Base-by-base conservation (phyloP, 2,329 filamentous ascomycete species). In the Cyclaneusma minus region DNA sequence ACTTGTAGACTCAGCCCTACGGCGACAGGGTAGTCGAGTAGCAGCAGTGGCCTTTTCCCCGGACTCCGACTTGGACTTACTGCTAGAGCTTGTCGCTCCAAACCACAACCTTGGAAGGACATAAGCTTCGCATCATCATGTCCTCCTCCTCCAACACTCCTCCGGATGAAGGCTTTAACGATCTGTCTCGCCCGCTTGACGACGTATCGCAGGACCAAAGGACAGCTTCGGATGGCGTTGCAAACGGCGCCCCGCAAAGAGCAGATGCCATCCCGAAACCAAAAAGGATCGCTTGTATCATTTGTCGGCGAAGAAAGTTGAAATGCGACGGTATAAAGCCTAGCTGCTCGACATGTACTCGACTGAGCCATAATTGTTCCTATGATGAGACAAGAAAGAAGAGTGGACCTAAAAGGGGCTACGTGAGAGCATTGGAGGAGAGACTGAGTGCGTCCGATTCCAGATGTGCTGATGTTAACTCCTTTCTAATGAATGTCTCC, bases 221-320 rank as follows among this genome's bases (percentile, higher is more conserved):
- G 19, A 22, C 48, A 29, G 52, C 54, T 32, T 41, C 47, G 33
- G 38, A 45, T 30, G 34, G 38, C 16, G 34, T 49, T 28, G 43
- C 48, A 29, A 55, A 56, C 32, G 56, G 60, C 33, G 50, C 50
- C 30, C 44, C 53, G 21, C 49, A 51, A 34, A n/a, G 35, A 21
- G 63, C 65, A 39, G 71, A 73, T 36, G 61, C 51, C 40, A 61
- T 82, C 13, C 75, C 79, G 25, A 81, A 81, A 43, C 74, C 76
- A n/a, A 95, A 95, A 61, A 71, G 87, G 39, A 79, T 95, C 42
- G 89, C 89, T 19, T 98, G 89, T 50, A 81, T 93, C 46, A 74
- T 95, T 35, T 98, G 89, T 49, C 67, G 87, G 42, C 89, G 85
- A 54, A 68, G 87, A 47, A 95, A 95, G 56, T 60, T 94, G 56